These are phyloP conservation scores for Fraxinus nigra DNA, from an alignment of 305 asterid species.

Conservation along the genomic window DNA sequence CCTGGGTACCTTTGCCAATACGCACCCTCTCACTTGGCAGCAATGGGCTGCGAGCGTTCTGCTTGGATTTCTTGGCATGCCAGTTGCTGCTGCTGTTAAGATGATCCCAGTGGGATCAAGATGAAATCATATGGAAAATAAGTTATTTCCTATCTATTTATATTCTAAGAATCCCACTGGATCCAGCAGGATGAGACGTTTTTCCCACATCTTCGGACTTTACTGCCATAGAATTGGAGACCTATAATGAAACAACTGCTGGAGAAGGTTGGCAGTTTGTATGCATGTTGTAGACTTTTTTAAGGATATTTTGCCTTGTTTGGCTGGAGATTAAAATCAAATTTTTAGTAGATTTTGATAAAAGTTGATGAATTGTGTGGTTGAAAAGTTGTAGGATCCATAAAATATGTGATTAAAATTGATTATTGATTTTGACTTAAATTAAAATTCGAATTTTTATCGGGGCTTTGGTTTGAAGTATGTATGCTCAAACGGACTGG, in stretches of 20 bases:
- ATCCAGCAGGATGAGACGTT: not conserved
- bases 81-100: constrained; percentile 85
- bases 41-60: constrained; percentile 71
- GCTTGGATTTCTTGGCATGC: constrained; percentile 89
- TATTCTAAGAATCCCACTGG: not conserved
- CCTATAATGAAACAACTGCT: not conserved
- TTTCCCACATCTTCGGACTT: not conserved
- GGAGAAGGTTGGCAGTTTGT: constrained; percentile 27
- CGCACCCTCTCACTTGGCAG: constrained; percentile 71
- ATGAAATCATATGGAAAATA: constrained; percentile 21
- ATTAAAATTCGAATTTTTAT: too few species aligned
- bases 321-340: too few species aligned
- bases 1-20: constrained; percentile 82
- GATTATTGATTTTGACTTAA: too few species aligned
- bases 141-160: not conserved
- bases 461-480: not conserved
- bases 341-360: too few species aligned
- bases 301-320: not conserved
- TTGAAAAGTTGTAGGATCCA: too few species aligned
- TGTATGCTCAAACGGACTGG: not conserved
- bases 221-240: constrained; percentile 9
- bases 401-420: too few species aligned
- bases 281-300: constrained; percentile 11
- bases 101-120: constrained; percentile 82
- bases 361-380: too few species aligned